Conservation (phyloP, 768 basidiomycete species). For the Hygrophoropsis aurantiaca region DNA sequence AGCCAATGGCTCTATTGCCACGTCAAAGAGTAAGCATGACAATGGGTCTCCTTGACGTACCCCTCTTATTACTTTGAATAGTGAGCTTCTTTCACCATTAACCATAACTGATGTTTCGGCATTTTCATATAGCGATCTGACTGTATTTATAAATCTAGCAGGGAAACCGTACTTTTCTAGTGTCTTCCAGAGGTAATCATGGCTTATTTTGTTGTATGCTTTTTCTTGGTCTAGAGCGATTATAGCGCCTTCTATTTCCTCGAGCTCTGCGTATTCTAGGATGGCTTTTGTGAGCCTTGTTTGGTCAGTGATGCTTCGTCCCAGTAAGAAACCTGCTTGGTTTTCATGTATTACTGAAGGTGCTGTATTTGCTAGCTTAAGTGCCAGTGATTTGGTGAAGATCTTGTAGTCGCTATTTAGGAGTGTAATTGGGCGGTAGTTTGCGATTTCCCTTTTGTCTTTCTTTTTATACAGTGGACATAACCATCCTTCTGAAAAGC, state of each 20-base stretch:
- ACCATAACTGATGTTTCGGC: constrained; percentile 31
- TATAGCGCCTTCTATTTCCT: constrained; percentile 25
- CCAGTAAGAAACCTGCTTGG: constrained; percentile 41
- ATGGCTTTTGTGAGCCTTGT: constrained; percentile 26
- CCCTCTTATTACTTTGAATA: constrained; percentile 28
- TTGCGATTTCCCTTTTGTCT: constrained; percentile 26
- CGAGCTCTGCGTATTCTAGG: constrained; percentile 19
- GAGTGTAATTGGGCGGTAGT: constrained; percentile 39
- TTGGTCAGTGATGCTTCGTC: constrained; percentile 31
- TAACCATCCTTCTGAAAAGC: constrained; percentile 32
- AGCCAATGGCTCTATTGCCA: constrained; percentile 42
- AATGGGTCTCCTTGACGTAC: constrained; percentile 33
- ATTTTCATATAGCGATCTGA: constrained; percentile 28
- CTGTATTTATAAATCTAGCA: constrained; percentile 21
- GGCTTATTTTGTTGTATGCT: constrained; percentile 35
- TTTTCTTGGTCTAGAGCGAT: constrained; percentile 39
- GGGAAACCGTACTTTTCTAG: constrained; percentile 27
- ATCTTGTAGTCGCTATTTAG: constrained; percentile 35
- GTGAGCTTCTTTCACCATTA: constrained; percentile 27
- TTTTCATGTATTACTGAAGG: constrained; percentile 26
- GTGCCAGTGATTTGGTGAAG: constrained; percentile 21
- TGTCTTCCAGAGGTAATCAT: constrained; percentile 29
- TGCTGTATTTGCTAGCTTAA: constrained; percentile 10
- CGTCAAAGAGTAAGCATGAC: constrained; percentile 39
- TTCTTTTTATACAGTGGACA: constrained; percentile 44